Percentiles rank a stretch among this genome's conserved stretches.
These are phyloP conservation scores for Scleroderma citrinum DNA, from an alignment of 768 basidiomycete species.

Conservation along the genomic window DNA sequence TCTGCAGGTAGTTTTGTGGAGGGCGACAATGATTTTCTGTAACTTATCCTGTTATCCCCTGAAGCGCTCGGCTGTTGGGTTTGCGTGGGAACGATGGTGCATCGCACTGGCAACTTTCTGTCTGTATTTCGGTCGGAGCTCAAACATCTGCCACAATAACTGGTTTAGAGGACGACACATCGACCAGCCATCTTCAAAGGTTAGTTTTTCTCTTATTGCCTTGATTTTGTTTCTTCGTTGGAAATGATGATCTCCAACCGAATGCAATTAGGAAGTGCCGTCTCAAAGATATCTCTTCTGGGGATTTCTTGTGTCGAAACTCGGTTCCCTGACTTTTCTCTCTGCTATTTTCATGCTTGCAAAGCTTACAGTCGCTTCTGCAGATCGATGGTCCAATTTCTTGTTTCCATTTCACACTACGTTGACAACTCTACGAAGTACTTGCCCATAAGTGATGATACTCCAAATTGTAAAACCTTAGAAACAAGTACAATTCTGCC, in stretches of 20 bases:
- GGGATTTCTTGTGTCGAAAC: constrained; percentile 28
- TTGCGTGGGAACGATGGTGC: constrained; percentile 28
- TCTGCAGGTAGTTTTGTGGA: constrained; percentile 9
- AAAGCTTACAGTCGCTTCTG: background rate
- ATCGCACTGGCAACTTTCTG: constrained; percentile 21
- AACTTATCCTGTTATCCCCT: constrained; percentile 29
- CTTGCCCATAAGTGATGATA: no score
- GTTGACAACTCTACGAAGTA: no score
- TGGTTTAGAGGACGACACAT: background rate
- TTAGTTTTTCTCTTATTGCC: constrained; percentile 10
- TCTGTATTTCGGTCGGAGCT: constrained; percentile 27
- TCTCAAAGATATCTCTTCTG: constrained; percentile 21
- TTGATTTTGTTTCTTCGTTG: background rate
- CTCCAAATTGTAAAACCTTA: no score
- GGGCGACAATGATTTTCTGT: constrained; percentile 25
- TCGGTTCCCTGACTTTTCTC: constrained; percentile 27
- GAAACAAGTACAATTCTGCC: no score
- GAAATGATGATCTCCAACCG: constrained; percentile 27
- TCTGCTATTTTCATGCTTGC: background rate
- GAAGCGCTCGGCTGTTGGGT: constrained; percentile 28
- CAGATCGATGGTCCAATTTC: no score
- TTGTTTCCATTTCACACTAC: no score
- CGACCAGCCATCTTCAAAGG: constrained; percentile 7
- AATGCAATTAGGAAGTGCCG: constrained; percentile 34
- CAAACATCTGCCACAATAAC: constrained; percentile 11